Evolutionary conservation across 1,139 yeast species (phyloP).

Genomic region (Pichia norvegensis): DNA sequence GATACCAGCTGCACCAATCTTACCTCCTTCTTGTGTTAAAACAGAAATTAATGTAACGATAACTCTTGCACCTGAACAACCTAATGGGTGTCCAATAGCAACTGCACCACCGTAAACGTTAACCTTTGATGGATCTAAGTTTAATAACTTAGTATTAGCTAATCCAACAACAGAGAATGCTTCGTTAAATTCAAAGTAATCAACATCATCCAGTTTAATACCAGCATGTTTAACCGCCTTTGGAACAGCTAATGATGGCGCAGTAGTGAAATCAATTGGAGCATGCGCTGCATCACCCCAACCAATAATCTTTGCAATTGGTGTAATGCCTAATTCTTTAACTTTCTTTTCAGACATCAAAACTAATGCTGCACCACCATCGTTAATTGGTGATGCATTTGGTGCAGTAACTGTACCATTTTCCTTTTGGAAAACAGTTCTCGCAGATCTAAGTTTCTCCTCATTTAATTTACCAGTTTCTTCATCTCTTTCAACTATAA

Average conservation of each 20-base stretch:
- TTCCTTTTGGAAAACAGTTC: conserved; percentile 88
- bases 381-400: conserved; percentile 91
- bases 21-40: conserved; percentile 75
- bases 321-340: conserved; percentile 76
- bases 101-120: conserved; percentile 98
- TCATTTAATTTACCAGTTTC: conserved; percentile 69
- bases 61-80: conserved; percentile 95
- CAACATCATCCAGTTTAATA: conserved; percentile 52
- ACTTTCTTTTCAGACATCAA: conserved; percentile 77
- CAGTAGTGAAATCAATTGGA: conserved; percentile 90
- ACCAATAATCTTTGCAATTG: conserved; percentile 79
- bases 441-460: conserved; percentile 64
- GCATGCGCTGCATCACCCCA: conserved; percentile 98
- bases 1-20: conserved; percentile 87
- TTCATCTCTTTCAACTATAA: conserved; percentile 61
- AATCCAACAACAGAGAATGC: conserved; percentile 95
- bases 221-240: conserved; percentile 89
- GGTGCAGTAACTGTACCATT: conserved; percentile 96
- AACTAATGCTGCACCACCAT: conserved; percentile 93
- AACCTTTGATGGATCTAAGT: conserved; percentile 58
- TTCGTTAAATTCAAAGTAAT: conserved; percentile 88
- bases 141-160: conserved; percentile 74
- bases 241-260: conserved; percentile 90
- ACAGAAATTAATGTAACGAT: conserved; percentile 75
- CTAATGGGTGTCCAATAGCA: conserved; percentile 94